phyloP scores from a whole-genome alignment of 2,329 filamentous ascomycete genomes.

The Bipolaris sorokiniana region DNA sequence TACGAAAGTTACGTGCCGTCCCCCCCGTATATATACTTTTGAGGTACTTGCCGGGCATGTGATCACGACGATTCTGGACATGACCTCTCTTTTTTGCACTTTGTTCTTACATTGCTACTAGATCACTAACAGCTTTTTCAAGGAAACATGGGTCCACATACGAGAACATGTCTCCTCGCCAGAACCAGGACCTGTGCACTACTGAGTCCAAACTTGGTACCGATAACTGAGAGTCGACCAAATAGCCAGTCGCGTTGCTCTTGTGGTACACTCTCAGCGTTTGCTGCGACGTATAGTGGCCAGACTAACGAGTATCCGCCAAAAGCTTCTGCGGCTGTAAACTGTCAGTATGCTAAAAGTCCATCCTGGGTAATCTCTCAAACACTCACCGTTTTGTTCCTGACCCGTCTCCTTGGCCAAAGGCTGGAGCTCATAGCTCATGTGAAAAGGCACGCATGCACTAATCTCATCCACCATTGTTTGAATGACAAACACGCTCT shows the following conservation, averaged over 20 bases:
- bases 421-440: constrained; percentile 47
- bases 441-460: constrained; percentile 49
- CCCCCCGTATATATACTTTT: too few species aligned
- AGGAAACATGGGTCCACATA: constrained; percentile 46
- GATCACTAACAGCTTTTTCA: constrained; percentile 5
- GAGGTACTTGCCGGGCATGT: too few species aligned
- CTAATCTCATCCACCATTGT: constrained; percentile 50
- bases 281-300: constrained; percentile 50
- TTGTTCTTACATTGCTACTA: too few species aligned
- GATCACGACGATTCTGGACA: too few species aligned
- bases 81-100: too few species aligned
- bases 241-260: constrained; percentile 48
- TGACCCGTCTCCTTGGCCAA: constrained; percentile 42
- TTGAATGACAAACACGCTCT: constrained; percentile 41
- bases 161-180: constrained; percentile 45
- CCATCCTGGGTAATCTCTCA: neutral
- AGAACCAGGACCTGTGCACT: constrained; percentile 45
- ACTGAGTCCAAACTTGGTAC: constrained; percentile 45
- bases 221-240: constrained; percentile 46
- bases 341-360: constrained; percentile 13
- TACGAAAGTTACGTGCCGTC: too few species aligned
- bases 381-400: constrained; percentile 42
- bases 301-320: constrained; percentile 51
- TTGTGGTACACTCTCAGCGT: constrained; percentile 46
- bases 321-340: constrained; percentile 46